Percentiles rank a stretch among this genome's conserved stretches.
Evolutionary conservation across 2,329 filamentous ascomycete species (phyloP).

Genomic region (Alternaria triticina): DNA sequence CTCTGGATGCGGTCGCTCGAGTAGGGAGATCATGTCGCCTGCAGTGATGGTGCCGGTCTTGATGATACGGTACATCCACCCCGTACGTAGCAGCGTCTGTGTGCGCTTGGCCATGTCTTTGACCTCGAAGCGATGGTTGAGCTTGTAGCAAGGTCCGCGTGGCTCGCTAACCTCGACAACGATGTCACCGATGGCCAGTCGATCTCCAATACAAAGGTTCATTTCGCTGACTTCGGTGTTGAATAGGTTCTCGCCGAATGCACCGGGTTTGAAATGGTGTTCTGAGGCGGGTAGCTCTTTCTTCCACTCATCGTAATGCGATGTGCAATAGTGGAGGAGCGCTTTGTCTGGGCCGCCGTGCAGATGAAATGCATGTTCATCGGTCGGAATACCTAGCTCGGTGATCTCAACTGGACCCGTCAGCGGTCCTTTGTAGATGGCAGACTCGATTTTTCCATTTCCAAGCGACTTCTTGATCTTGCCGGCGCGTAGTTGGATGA

Average conservation of each 20-base stretch:
- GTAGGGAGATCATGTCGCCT: constrained; percentile 64
- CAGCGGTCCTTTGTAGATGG: constrained; percentile 62
- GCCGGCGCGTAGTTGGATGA: constrained; percentile 65
- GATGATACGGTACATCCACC: constrained; percentile 71
- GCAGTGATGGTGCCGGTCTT: constrained; percentile 60
- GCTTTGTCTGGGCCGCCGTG: constrained; percentile 71
- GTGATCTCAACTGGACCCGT: constrained; percentile 55
- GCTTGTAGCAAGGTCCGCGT: constrained; percentile 70
- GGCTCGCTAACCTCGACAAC: constrained; percentile 67
- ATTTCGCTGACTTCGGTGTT: constrained; percentile 65
- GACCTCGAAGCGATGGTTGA: constrained; percentile 70
- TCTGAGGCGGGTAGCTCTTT: constrained; percentile 60
- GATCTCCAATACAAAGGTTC: constrained; percentile 70
- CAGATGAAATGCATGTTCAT: constrained; percentile 67
- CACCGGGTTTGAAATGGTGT: constrained; percentile 62
- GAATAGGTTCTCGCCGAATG: constrained; percentile 71
- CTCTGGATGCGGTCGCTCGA: constrained; percentile 61
- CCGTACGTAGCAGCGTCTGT: constrained; percentile 64
- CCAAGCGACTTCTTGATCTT: constrained; percentile 63
- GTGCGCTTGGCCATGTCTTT: constrained; percentile 67
- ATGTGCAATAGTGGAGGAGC: constrained; percentile 65
- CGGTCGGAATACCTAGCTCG: constrained; percentile 60
- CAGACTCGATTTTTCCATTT: constrained; percentile 57
- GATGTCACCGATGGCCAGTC: constrained; percentile 58
- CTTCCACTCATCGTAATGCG: constrained; percentile 65